Evolutionary conservation across 2,329 filamentous ascomycete species (phyloP), one percentile per base, ranked within the genome.

Genomic region (Onygenales sp.): DNA sequence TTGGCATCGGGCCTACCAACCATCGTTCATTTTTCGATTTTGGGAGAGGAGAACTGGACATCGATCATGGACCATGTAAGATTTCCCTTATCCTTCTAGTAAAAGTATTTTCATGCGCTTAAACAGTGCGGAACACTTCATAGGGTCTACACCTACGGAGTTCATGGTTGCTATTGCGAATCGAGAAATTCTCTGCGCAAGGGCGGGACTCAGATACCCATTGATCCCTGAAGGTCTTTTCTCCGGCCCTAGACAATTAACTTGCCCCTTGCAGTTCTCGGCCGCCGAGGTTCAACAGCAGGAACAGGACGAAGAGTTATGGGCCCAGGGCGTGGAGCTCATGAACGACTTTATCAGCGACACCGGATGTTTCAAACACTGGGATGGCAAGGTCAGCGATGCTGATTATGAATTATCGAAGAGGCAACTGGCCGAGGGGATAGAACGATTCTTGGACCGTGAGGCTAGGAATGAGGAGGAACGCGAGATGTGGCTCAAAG

Each of bases 141-240:
- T 56, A 72, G 69, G 67, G 69, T 59, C 60, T 61, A 59, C 27
- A 35, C 52, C 64, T 14, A 51, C 61, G 39, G 67, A 66, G 47
- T 72, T 67, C 58, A 52, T 65, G n/a, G 53, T 43, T 52, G 61
- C 64, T 41, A 54, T 69, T 55, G 66, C 58, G 21, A 57, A 55
- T 56, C 61, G 65, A 46, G 66, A 72, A 54, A 60, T 67, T 42
- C 57, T 58, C 50, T 71, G 65, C 64, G 62, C 70, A 41, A 58
- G 57, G 51, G 55, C 58, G 17, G 60, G 65, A 53, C 63, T 65
- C 13, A 54, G 57, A 51, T 60, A 59, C 43, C 58, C 60, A 53
- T 43, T 60, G 7, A 39, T 57, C 44, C 59, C 60, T 55, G 60
- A 66, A 52, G 59, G 59, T 21, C 58, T 64, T 7, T 51, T 62